Evolutionary conservation across 2,329 filamentous ascomycete species (phyloP), one percentile per base, ranked within the genome.

Genomic region (Lasiodiplodia sp.): DNA sequence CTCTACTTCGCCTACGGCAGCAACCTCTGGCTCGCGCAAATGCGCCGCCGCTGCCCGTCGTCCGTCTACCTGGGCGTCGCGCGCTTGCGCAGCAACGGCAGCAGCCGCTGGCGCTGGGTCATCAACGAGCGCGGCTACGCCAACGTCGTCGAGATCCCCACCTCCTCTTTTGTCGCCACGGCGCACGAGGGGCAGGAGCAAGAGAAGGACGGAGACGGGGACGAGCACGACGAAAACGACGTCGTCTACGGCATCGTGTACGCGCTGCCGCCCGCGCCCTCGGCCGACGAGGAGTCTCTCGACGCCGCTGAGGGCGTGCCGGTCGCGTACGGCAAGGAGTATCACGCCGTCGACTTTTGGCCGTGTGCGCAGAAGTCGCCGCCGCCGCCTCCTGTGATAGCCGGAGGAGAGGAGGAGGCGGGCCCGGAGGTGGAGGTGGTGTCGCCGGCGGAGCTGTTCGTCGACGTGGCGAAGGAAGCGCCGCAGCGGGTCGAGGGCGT

Each of bases 1-100:
- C 44, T 88, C 71, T 92, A 92, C 82, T 92, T 92, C 75, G 91
- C 87, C 73, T 92, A 91, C 78, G 91, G 90, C 71, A 89, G 86
- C 76, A 92, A 92, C 77, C 84, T 92, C 69, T 91, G 88, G 76
- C 84, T 84, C 0, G 78, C 83, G 34, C 90, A 92, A 78, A 92
- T 93, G 91, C 73, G 73, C 4, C 72, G 76, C 56, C 88, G 90
- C 65, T 92, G 91, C 75, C 85, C 85, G 1, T 76, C 75, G 16
- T 87, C 87, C 2, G 79, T 76, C 14, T 87, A 87, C 66, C 75
- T 88, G 7, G 88, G 88, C 53, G 80, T 91, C 63, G 90, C 84
- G 3, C 79, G 85, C 23, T 83, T 93, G 3, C 74, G 7, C 16
- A n/a, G 44, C 44, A 47, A 1, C 44, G 10, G 18, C 44, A 11